These are phyloP conservation scores for Rhodotorula sphaerocarpa DNA, from an alignment of 768 basidiomycete genomes.

Conservation along the genomic window DNA sequence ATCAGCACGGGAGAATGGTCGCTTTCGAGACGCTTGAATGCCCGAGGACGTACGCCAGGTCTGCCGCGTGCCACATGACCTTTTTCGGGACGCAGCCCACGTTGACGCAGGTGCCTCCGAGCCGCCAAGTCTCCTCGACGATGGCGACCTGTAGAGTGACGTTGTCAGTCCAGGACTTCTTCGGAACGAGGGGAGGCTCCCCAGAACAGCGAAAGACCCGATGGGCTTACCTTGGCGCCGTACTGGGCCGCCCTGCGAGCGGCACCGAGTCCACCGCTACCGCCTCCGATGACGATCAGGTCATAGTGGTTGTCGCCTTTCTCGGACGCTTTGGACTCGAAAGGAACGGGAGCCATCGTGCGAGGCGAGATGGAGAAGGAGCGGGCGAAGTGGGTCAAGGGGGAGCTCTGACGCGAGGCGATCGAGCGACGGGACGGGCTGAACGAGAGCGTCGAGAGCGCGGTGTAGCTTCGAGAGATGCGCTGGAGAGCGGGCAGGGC, in stretches of 20 bases:
- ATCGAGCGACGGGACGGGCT: neutral
- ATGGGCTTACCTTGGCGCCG: slow-evolving; percentile 64
- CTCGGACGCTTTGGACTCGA: slow-evolving; percentile 19
- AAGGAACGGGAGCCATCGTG: slow-evolving; percentile 32
- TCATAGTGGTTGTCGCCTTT: slow-evolving; percentile 36
- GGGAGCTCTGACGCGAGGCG: neutral
- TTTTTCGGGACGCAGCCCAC: slow-evolving; percentile 83
- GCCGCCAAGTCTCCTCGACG: slow-evolving; percentile 62
- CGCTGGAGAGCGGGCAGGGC: too few relatives aligned
- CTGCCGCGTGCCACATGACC: slow-evolving; percentile 98
- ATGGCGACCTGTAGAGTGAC: slow-evolving; percentile 50
- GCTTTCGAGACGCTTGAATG: neutral
- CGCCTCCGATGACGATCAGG: slow-evolving; percentile 45
- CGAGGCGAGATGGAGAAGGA: neutral
- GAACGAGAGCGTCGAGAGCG: neutral
- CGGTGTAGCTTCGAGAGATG: too few relatives aligned
- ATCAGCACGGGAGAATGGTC: too few relatives aligned
- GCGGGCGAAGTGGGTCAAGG: neutral
- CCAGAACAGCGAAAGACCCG: neutral
- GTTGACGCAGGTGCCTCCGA: slow-evolving; percentile 52
- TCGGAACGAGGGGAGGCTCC: neutral
- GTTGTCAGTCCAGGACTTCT: too few relatives aligned
- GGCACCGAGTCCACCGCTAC: slow-evolving; percentile 82
- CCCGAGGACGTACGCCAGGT: slow-evolving; percentile 42
- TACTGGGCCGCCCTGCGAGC: slow-evolving; percentile 83